Conservation (phyloP, 2,329 filamentous ascomycete genomes). For the Phialophora expanda region DNA sequence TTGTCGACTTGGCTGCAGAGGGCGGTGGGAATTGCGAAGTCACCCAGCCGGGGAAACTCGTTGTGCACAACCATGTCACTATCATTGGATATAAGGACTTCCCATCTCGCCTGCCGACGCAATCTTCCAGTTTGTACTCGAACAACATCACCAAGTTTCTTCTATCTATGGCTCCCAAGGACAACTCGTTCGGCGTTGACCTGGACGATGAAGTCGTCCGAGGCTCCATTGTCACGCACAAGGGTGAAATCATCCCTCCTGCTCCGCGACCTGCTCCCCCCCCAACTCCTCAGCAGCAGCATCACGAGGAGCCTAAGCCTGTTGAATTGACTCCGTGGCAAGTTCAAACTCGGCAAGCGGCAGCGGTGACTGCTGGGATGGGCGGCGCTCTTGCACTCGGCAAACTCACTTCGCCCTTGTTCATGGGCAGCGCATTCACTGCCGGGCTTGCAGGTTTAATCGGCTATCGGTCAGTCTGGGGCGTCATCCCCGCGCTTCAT, state of each 20-base stretch:
- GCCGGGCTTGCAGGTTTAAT: slow-evolving; percentile 84
- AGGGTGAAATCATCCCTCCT: slow-evolving; percentile 76
- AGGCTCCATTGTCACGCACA: slow-evolving; percentile 79
- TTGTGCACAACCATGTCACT: slow-evolving; percentile 76
- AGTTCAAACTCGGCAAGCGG: slow-evolving; percentile 76
- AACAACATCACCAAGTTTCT: slow-evolving; percentile 93
- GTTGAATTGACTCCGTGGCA: slow-evolving; percentile 81
- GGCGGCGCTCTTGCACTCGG: slow-evolving; percentile 74
- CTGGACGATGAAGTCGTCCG: slow-evolving; percentile 84
- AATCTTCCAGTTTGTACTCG: slow-evolving; percentile 87
- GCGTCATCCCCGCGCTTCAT: slow-evolving; percentile 80
- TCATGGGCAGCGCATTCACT: slow-evolving; percentile 87
- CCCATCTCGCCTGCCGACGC: slow-evolving; percentile 82
- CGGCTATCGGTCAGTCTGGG: slow-evolving; percentile 88
- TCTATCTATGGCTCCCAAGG: slow-evolving; percentile 77
- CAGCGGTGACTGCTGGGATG: slow-evolving; percentile 77
- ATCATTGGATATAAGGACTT: slow-evolving; percentile 92
- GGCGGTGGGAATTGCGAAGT: slow-evolving; percentile 87
- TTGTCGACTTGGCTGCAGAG: slow-evolving; percentile 87
- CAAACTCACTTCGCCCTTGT: slow-evolving; percentile 78
- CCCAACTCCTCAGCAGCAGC: slow-evolving; percentile 58
- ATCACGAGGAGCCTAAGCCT: slow-evolving; percentile 61
- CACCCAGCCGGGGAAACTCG: slow-evolving; percentile 73
- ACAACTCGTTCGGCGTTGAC: slow-evolving; percentile 80
- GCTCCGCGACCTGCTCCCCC: slow-evolving; percentile 71